Conservation (phyloP, 805 yeast species). For the Kuraishia capsulata region DNA sequence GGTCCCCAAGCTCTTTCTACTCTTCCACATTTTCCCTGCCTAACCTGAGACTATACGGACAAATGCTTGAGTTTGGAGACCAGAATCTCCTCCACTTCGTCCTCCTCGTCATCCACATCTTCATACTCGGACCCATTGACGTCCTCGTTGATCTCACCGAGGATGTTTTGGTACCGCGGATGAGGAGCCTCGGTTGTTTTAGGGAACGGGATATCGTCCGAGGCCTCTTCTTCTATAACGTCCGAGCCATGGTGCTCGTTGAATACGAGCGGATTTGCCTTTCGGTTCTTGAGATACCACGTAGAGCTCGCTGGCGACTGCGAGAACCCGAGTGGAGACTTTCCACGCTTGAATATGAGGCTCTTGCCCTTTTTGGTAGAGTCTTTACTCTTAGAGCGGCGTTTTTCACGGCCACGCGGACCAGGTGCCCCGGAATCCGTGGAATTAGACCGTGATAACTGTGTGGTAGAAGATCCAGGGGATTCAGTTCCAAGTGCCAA, state of each 20-base stretch:
- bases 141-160: conserved; percentile 1
- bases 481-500: conserved; percentile 11
- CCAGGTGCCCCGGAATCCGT: conserved; percentile 16
- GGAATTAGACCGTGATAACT: conserved; percentile 24
- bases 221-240: conserved; percentile 2
- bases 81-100: not conserved
- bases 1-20: too few relatives aligned
- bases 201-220: not conserved
- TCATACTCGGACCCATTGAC: not conserved
- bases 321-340: conserved; percentile 4
- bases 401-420: not conserved
- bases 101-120: conserved; percentile 2
- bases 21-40: too few relatives aligned
- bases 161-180: not conserved
- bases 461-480: conserved; percentile 22
- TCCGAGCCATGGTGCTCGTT: not conserved
- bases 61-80: not conserved
- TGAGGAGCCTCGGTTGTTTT: not conserved
- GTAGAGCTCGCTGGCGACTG: not conserved
- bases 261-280: not conserved
- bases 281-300: not conserved
- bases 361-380: too few relatives aligned
- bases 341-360: conserved; percentile 2
- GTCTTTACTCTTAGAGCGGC: not conserved
- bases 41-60: not conserved